Base-by-base conservation (phyloP, 257 asterid genomes). In the Fraxinus pennsylvanica region DNA sequence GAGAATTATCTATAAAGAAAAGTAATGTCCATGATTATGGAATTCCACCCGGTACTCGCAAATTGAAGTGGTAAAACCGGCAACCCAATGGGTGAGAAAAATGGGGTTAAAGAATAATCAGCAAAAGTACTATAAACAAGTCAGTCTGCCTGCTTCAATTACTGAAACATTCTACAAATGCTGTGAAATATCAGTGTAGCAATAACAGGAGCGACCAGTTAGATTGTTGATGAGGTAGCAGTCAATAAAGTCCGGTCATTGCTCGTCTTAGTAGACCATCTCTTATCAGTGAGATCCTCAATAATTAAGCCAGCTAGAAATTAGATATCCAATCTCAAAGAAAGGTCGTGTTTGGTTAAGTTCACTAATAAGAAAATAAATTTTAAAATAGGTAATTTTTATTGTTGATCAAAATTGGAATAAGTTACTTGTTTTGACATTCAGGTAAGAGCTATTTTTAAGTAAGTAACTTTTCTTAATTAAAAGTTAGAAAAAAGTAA, bases 1-100 rank as follows among this genome's bases (percentile, higher is more conserved):
- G 19, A n/a, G 54, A 72, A 41, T 41, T 78, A 35, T 57, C 47
- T 68, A 39, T 10, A 1, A 50, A 14, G 29, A 68, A 67, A 7
- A 65, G 61, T 35, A 14, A 45, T 6, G n/a, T 38, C 72, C 66
- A 47, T 39, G 27, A 33, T 68, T 61, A 30, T 21, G 13, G 21
- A 47, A 71, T 27, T 59, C 38, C 25, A 61, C 15, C 6, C 19
- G 27, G 12, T 29, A 57, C 27, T 45, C 4, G 19, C 68, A 61
- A 27, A 13, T 17, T 35, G 39, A 71, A 71, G 25, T 50, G 75
- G 83, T 30, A 39, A 73, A 82, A 21, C 59, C 74, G 54, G 54
- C 54, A 45, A 13, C 19, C 54, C 54, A 45, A 13, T 13, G 54
- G 54, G 54, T 12, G 19, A 45, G 54, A 45, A 67, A 43, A 66